Evolutionary conservation across 2,329 filamentous ascomycete species (phyloP).

Genomic region (Penicillium sp.): DNA sequence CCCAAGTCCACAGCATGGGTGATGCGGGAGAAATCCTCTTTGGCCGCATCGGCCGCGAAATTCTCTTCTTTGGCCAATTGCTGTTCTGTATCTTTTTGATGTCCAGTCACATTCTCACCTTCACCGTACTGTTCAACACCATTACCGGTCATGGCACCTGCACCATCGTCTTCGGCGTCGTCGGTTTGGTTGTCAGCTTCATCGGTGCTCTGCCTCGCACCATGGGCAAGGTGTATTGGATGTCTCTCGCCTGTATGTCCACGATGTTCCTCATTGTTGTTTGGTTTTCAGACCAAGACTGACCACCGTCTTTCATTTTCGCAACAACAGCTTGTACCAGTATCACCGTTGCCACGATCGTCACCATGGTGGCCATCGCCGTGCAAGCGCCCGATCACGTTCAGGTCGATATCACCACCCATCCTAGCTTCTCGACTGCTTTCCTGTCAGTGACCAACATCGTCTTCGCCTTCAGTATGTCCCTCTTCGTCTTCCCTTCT

Average conservation of each 20-base stretch:
- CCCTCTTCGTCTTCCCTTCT: no score
- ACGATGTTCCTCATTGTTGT: no score
- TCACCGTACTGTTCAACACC: conserved; percentile 57
- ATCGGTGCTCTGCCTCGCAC: conserved; percentile 53
- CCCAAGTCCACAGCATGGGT: conserved; percentile 55
- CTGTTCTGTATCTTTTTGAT: conserved; percentile 59
- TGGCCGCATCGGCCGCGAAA: conserved; percentile 51
- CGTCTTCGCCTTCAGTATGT: conserved; percentile 59
- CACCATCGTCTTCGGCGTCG: conserved; percentile 52
- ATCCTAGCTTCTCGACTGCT: conserved; percentile 38
- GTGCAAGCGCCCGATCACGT: conserved; percentile 38
- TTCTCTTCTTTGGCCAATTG: conserved; percentile 53
- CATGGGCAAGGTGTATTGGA: conserved; percentile 50
- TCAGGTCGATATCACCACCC: conserved; percentile 32
- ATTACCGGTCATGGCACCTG: conserved; percentile 53
- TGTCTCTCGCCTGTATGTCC: conserved; percentile 56
- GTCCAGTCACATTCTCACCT: conserved; percentile 59
- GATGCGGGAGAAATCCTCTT: conserved; percentile 56
- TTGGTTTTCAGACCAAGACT: no score
- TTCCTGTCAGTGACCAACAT: conserved; percentile 53
- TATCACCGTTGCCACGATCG: conserved; percentile 52
- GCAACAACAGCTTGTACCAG: no score
- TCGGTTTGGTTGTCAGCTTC: conserved; percentile 50
- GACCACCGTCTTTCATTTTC: no score
- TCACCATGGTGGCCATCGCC: conserved; percentile 58